Base-by-base conservation (phyloP, 2,329 filamentous ascomycete genomes). In the Verticillium longisporum region DNA sequence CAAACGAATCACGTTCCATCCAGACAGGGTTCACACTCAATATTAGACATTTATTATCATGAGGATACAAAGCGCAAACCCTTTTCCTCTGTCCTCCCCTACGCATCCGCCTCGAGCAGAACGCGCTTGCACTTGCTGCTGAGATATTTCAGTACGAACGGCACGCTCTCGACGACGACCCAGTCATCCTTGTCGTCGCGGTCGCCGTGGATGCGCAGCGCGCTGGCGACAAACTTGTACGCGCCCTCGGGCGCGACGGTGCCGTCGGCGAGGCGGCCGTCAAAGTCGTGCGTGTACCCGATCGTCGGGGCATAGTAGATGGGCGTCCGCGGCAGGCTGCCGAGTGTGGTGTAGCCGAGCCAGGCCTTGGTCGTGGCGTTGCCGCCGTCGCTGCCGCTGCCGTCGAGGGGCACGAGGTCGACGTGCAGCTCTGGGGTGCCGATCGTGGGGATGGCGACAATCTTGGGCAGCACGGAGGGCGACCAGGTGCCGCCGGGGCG, bases 141-240 rank as follows among this genome's bases (percentile, higher is more conserved):
- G n/a, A 50, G 33, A 6, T 64, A 63, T 18, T 57, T 57, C 56
- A 64, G 37, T 26, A 56, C 58, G n/a, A 69, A 68, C 9, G 62
- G 55, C 11, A 65, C 63, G 15, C 63, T 64, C 38, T 65, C 63
- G 4, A 63, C 56, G 4, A 61, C 53, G 13, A 70, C 65, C 61
- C 66, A 72, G 55, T 71, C 70, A 21, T 64, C 61, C n/a, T 61
- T 56, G 15, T 67, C 64, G 0, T 62, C 33, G 10, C 58, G 56
- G 26, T 72, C 65, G 1, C 69, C 70, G 60, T 70, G 70, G 6
- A 70, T 59, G 57, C 60, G 68, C 38, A 71, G 41, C 2, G 63
- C 68, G 18, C 65, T 63, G 21, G 65, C 64, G 26, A 68, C 61
- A 37, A 72, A 62, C 54, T 38, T 58, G 50, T 72, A 72, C 1